Evolutionary conservation across 441 rosid species (phyloP), one percentile per base, ranked within the genome.

Genomic region (Populus hybrid): DNA sequence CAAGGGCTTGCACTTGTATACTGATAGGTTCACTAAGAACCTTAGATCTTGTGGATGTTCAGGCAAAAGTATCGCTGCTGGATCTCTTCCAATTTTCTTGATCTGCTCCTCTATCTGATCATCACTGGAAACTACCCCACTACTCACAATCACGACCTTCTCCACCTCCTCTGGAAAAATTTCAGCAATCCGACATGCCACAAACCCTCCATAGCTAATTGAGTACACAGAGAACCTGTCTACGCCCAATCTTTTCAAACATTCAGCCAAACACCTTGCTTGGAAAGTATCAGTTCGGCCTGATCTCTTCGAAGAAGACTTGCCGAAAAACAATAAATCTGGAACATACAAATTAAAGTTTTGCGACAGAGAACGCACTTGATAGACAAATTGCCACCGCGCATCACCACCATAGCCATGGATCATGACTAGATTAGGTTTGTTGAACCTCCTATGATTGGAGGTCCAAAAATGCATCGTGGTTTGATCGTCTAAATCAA

Each of bases 161-260:
- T 87, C 93, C 67, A 92, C 83, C 76, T 69, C 86, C 68, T 73
- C 80, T 6, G 87, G 80, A 78, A 76, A 78, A 0, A 89, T 80
- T 81, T 90, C 86, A 21, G 97, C 95, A 86, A 92, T 87, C 81
- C 80, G 83, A 82, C 87, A 90, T 67, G 91, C 97, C 69, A 92
- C 96, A 74, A 80, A 90, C n/a, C 97, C 98, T 0, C 98, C 98
- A 68, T 93, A 92, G 28, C 98, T 92, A 28, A 93, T 84, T 11
- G 93, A 85, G 71, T 87, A 92, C 29, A 86, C 83, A 1, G 87
- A 80, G 74, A 78, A 86, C 65, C 76, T 75, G 35, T 77, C 86
- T 36, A 88, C 89, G 0, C 93, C 95, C 24, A 92, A 50, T 50
- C 80, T 84, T 77, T 67, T 86, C 87, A 90, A 65, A 24, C 90